Percentiles rank a stretch among this genome's conserved stretches.
Conservation (phyloP, 768 basidiomycete species). For the Auricularia auricula-judae region DNA sequence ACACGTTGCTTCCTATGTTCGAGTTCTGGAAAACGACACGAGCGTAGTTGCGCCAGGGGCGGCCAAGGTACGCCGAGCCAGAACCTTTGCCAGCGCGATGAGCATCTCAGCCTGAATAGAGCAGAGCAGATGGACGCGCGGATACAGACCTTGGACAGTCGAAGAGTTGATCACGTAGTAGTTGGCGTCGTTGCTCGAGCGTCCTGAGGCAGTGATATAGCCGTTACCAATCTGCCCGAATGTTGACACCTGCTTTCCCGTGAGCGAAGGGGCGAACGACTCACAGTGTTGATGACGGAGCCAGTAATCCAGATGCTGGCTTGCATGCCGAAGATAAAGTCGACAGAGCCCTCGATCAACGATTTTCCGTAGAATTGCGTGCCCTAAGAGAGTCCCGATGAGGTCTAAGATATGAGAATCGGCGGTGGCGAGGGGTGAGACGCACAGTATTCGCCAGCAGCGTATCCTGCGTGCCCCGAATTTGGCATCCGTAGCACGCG, state of each 20-base stretch:
- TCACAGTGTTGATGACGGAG: slow-evolving; percentile 2
- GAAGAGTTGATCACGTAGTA: slow-evolving; percentile 35
- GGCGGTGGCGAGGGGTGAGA: not conserved
- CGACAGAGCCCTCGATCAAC: slow-evolving; percentile 32
- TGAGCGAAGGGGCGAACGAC: not conserved
- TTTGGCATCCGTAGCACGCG: not conserved
- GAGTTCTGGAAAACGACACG: slow-evolving; percentile 21
- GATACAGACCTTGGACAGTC: not conserved
- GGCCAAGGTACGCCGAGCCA: slow-evolving; percentile 15
- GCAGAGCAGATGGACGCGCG: not conserved
- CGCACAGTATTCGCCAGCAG: not conserved
- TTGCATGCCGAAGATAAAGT: not conserved
- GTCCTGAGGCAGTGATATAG: slow-evolving; percentile 38
- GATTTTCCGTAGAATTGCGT: slow-evolving; percentile 33
- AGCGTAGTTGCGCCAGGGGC: slow-evolving; percentile 15
- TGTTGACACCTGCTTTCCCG: not conserved
- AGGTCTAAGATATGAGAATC: slow-evolving; percentile 25
- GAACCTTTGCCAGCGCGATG: slow-evolving; percentile 6
- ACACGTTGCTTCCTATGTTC: slow-evolving; percentile 12
- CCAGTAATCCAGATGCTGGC: slow-evolving; percentile 4
- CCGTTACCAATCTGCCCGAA: slow-evolving; percentile 24
- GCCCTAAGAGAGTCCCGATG: slow-evolving; percentile 22
- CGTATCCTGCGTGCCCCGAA: slow-evolving; percentile 1
- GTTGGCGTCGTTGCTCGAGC: slow-evolving; percentile 21
- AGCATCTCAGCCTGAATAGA: slow-evolving; percentile 30